These are phyloP conservation scores for Periglandula ipomoeae DNA, from an alignment of 2,329 filamentous ascomycete species.

Conservation along the genomic window DNA sequence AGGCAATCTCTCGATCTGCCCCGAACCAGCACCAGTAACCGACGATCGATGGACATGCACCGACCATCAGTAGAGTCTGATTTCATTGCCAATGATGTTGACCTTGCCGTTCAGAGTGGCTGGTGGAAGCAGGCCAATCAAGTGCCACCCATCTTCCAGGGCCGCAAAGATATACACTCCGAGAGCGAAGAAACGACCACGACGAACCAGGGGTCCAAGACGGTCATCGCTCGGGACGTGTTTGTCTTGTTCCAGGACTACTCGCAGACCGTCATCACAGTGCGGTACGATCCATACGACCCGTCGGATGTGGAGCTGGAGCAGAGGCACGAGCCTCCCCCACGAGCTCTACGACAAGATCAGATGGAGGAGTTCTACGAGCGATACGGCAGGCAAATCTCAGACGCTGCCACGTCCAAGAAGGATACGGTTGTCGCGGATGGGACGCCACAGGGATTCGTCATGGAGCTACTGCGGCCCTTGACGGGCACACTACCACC, in stretches of 20 bases:
- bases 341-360: conserved; percentile 75
- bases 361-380: conserved; percentile 83
- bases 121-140: conserved; percentile 85
- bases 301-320: conserved; percentile 65
- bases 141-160: conserved; percentile 73
- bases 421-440: conserved; percentile 78
- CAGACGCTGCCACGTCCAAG: conserved; percentile 57
- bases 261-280: conserved; percentile 83
- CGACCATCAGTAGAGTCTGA: conserved; percentile 70
- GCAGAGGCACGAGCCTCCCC: conserved; percentile 80
- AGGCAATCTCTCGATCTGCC: conserved; percentile 27
- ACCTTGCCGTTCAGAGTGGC: conserved; percentile 60
- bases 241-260: conserved; percentile 93
- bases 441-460: conserved; percentile 66
- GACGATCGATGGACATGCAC: conserved; percentile 63
- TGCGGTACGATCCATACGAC: conserved; percentile 67
- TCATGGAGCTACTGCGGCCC: conserved; percentile 70
- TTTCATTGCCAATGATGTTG: conserved; percentile 80
- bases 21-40: conserved; percentile 30
- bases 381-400: conserved; percentile 70
- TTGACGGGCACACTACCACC: conserved; percentile 67
- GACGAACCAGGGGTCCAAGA: conserved; percentile 59
- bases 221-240: conserved; percentile 66
- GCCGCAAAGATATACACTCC: conserved; percentile 71
- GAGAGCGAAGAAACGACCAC: conserved; percentile 73